A percentile compares a stretch with the other conserved stretches of the same genome.
Evolutionary conservation across 2,329 filamentous ascomycete species (phyloP).

Genomic region (Cercospora nicotianae): DNA sequence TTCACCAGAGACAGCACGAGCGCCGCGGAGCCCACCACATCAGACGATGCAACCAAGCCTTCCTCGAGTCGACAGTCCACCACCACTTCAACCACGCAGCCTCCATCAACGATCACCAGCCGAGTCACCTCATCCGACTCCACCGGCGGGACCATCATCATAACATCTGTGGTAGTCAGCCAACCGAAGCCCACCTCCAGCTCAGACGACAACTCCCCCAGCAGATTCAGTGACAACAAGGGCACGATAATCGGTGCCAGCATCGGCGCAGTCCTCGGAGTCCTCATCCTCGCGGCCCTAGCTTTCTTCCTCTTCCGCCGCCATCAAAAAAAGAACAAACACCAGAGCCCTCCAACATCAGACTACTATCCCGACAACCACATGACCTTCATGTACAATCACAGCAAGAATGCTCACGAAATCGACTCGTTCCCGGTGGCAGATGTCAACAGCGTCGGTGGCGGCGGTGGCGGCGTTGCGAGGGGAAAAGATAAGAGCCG

Average conservation of each 20-base stretch:
- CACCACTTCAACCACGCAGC: not conserved
- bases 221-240: not conserved
- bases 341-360: constrained; percentile 15
- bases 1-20: constrained; percentile 4
- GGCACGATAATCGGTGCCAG: constrained; percentile 15
- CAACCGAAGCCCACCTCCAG: not conserved
- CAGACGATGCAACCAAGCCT: not conserved
- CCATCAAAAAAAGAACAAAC: not conserved
- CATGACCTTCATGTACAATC: constrained; percentile 20
- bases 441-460: not conserved
- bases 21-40: not conserved
- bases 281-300: constrained; percentile 2
- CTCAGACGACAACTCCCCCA: not conserved
- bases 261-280: constrained; percentile 9
- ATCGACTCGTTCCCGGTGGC: constrained; percentile 17
- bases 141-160: constrained; percentile 1
- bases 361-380: constrained; percentile 8
- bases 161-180: constrained; percentile 7
- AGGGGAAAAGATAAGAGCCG: constrained; percentile 11
- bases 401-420: constrained; percentile 17
- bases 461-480: not conserved
- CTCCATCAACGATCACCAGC: constrained; percentile 4
- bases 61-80: not conserved
- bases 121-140: constrained; percentile 10
- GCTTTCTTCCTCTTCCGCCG: constrained; percentile 17